phyloP scores from a whole-genome alignment of 768 basidiomycete genomes.

The Serpula lacrymans region DNA sequence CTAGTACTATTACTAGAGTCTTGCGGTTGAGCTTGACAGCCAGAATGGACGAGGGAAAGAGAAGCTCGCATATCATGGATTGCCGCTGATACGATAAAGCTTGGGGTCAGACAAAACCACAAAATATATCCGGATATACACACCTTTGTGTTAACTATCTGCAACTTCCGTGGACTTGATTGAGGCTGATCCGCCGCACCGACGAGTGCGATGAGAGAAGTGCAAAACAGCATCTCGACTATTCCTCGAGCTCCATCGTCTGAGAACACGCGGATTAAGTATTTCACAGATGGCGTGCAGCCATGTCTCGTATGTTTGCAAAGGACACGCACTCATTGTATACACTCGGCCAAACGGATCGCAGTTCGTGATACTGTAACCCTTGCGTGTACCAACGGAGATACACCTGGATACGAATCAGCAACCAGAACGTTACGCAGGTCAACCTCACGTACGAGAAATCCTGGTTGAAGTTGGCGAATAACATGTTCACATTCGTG shows the following conservation, averaged over 20 bases:
- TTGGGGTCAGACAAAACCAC: neutral
- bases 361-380: constrained; percentile 96
- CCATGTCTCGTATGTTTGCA: neutral
- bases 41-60: constrained; percentile 95
- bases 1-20: constrained; percentile 92
- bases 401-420: constrained; percentile 57
- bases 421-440: neutral
- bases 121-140: constrained; percentile 14
- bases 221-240: constrained; percentile 99
- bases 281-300: neutral
- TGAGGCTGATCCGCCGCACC: constrained; percentile 92
- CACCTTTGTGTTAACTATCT: constrained; percentile 99
- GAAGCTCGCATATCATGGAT: constrained; percentile 97
- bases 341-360: constrained; percentile 97
- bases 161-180: constrained; percentile 87
- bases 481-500: constrained; percentile 57
- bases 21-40: constrained; percentile 98
- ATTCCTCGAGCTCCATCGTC: constrained; percentile 94
- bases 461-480: constrained; percentile 97
- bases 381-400: constrained; percentile 91
- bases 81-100: constrained; percentile 60
- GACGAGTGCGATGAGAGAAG: constrained; percentile 93
- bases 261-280: constrained; percentile 21
- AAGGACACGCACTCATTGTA: constrained; percentile 72
- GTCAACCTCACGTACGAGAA: constrained; percentile 62